Evolutionary conservation across 108 stramenopile genomes (phyloP).

Genomic region (Stephanodiscus minutulus): DNA sequence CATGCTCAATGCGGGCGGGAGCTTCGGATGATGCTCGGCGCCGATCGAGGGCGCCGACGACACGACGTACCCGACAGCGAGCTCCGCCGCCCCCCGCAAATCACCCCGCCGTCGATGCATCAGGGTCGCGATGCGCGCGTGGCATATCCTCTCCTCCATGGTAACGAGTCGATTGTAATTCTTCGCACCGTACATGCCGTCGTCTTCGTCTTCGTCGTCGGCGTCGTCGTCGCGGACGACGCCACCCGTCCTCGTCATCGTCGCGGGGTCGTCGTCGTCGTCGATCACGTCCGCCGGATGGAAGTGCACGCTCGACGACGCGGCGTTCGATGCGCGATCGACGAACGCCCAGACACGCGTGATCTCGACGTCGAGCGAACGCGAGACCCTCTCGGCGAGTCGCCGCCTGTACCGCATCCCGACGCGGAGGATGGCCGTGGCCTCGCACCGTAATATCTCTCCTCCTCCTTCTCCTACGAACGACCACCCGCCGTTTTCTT

Average conservation of each 20-base stretch:
- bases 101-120: slow-evolving; percentile 47
- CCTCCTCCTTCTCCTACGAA: background rate
- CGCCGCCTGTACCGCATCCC: slow-evolving; percentile 59
- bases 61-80: slow-evolving; percentile 61
- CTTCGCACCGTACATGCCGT: slow-evolving; percentile 43
- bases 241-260: slow-evolving; percentile 9
- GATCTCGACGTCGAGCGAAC: slow-evolving; percentile 59
- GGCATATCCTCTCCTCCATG: slow-evolving; percentile 60
- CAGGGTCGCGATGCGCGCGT: slow-evolving; percentile 56
- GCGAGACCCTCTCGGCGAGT: slow-evolving; percentile 38
- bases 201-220: slow-evolving; percentile 4
- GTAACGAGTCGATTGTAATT: slow-evolving; percentile 52
- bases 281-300: slow-evolving; percentile 35
- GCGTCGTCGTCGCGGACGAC: slow-evolving; percentile 20
- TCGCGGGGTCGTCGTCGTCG: slow-evolving; percentile 1
- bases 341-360: slow-evolving; percentile 55
- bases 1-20: slow-evolving; percentile 72
- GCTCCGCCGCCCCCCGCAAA: slow-evolving; percentile 39
- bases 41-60: slow-evolving; percentile 54
- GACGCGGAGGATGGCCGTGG: slow-evolving; percentile 29
- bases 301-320: slow-evolving; percentile 41
- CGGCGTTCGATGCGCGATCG: slow-evolving; percentile 50
- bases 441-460: slow-evolving; percentile 17
- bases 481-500: no score
- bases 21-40: slow-evolving; percentile 60